Evolutionary conservation across 2,329 filamentous ascomycete genomes (phyloP).

Genomic region (Tolypocladium tundrense): DNA sequence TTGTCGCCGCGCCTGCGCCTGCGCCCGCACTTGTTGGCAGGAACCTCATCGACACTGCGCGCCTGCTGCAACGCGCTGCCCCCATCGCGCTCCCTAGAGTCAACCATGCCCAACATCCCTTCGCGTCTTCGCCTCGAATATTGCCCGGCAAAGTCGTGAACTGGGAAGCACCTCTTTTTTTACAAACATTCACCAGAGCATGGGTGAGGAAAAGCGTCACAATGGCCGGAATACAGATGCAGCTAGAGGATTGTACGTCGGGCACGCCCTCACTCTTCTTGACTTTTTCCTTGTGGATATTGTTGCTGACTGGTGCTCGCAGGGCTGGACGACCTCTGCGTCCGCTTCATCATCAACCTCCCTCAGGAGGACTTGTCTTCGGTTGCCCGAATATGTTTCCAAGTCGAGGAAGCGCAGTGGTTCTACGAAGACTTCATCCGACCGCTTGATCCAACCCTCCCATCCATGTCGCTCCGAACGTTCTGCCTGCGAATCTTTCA

Average conservation of each 20-base stretch:
- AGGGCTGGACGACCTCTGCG: constrained; percentile 97
- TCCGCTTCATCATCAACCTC: constrained; percentile 96
- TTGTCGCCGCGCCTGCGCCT: neutral
- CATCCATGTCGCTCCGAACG: constrained; percentile 71
- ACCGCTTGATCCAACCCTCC: constrained; percentile 73
- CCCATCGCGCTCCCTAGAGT: constrained; percentile 1
- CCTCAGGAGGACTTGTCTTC: constrained; percentile 83
- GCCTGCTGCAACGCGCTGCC: neutral
- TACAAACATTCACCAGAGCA: constrained; percentile 10
- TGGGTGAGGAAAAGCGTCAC: constrained; percentile 30
- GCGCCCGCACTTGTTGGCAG: neutral
- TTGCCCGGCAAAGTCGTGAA: constrained; percentile 21
- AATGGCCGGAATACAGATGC: constrained; percentile 73
- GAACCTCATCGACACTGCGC: neutral
- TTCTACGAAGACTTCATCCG: constrained; percentile 99
- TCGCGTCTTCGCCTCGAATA: constrained; percentile 17
- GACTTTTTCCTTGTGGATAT: neutral
- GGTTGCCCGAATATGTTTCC: constrained; percentile 92
- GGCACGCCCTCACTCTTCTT: neutral
- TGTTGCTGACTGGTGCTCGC: constrained; percentile 12
- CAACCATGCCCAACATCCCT: constrained; percentile 22
- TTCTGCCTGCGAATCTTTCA: constrained; percentile 90
- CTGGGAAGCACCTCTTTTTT: constrained; percentile 3
- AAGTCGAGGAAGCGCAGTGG: constrained; percentile 99
- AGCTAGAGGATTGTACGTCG: constrained; percentile 73